Base-by-base conservation (phyloP, 345 rosid species). In the Theobroma cacao region DNA sequence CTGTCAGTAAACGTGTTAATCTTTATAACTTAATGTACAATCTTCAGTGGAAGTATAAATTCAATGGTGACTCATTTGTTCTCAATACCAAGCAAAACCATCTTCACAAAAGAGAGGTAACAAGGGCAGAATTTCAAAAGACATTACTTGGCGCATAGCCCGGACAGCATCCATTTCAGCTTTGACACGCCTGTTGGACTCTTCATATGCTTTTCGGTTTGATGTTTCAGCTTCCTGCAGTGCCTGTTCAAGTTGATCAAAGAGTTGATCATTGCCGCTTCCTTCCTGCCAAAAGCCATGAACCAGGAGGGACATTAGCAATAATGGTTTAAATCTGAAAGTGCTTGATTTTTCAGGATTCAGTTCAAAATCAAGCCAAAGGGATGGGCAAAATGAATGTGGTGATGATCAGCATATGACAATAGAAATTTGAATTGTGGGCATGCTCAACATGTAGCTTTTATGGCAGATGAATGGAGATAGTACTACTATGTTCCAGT, bases 191-290 rank as follows among this genome's bases (percentile, higher is more conserved):
- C 40, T 83, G 17, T 28, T 24, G 4, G 75, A 66, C 82, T 83
- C 80, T 67, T 83, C 82, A 64, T 7, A 66, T 36, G 78, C 80
- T 83, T 83, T 71, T 63, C 43, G 64, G 43, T 65, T 79, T 30
- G 41, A 67, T 11, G 58, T 76, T 66, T 66, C 85, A 63, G 72
- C 72, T 28, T 83, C 85, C 20, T 13, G 11, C 34, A 72, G 2
- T 5, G 72, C 77, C 62, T 30, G 56, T 17, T 79, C 80, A 60
- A 79, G 77, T 73, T 70, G 70, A 48, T 33, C 38, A 48, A 63
- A 72, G 1, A 72, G 58, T 40, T 71, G 60, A 38, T 61, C 38
- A 9, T 30, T 63, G 45, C 71, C 40, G 50, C 48, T 66, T 61
- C 60, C 76, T n/a, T 75, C 84, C 81, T 82, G 81, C 52, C 41